Evolutionary conservation across 2,329 filamentous ascomycete genomes (phyloP).

Genomic region (Pseudocercospora crystallina): DNA sequence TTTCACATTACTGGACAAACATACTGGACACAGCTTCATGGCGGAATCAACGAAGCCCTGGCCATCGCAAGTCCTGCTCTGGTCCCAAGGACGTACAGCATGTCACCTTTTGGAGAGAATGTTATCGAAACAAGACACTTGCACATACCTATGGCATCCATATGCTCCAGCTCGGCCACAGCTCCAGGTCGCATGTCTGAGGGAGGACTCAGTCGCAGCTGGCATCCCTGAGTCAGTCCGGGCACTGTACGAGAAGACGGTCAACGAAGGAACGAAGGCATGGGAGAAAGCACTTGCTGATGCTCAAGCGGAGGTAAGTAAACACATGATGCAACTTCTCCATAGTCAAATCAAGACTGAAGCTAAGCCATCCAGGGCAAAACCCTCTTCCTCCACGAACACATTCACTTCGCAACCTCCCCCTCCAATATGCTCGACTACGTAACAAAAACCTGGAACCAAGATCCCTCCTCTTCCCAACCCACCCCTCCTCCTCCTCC

Average conservation of each 20-base stretch:
- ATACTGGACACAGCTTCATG: not conserved
- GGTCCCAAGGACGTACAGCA: slow-evolving; percentile 5
- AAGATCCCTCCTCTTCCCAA: too few species aligned
- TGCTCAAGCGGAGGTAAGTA: not conserved
- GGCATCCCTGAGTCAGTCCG: not conserved
- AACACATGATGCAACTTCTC: too few species aligned
- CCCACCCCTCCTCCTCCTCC: too few species aligned
- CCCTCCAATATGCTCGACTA: too few species aligned
- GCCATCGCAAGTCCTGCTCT: slow-evolving; percentile 2
- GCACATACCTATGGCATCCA: slow-evolving; percentile 1
- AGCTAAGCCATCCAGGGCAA: not conserved
- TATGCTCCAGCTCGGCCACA: not conserved
- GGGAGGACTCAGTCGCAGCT: not conserved
- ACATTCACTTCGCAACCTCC: slow-evolving; percentile 2
- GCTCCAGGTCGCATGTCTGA: not conserved
- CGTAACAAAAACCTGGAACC: too few species aligned
- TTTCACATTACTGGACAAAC: not conserved
- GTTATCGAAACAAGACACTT: slow-evolving; percentile 1
- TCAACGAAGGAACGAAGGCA: not conserved
- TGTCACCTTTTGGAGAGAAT: slow-evolving; percentile 5
- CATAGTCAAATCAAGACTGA: not conserved
- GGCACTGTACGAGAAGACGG: not conserved
- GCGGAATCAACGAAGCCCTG: too few species aligned
- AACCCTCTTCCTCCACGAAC: slow-evolving; percentile 7
- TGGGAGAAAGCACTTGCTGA: not conserved